Evolutionary conservation across 1,284 basidiomycete species (phyloP), one percentile per base, ranked within the genome.

Genomic region (Cutaneotrichosporon cyanovorans): DNA sequence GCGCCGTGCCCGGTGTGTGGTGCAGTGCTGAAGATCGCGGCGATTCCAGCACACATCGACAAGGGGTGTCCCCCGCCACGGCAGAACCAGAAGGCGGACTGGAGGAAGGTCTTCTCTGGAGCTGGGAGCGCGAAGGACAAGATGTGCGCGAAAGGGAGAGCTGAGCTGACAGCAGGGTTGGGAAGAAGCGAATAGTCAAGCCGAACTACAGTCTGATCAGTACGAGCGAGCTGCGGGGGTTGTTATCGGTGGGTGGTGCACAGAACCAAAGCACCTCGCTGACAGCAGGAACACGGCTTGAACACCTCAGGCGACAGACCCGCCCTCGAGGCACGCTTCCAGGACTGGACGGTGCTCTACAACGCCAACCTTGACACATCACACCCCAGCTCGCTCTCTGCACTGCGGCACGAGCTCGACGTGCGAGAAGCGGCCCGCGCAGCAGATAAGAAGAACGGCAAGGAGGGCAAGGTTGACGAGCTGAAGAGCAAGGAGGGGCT

Each of bases 361-460:
- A 72, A 72, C 46, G 56, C 70, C 5, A 72, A 71, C 53, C 61
- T 71, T 39, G 69, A 71, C 48, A 64, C 63, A 2, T 63, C 62
- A 1, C 63, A 66, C 45, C 67, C 68, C 5, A 58, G 59, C 28
- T 65, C 68, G 0, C 39, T 70, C 4, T 50, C 57, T 7, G 58
- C 63, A 1, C 54, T 72, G 5, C 58, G 68, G 5, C 62, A 65
- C 1, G 57, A 61, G 45, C 51, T 72, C 3, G 55, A 55, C 12
- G 51, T 54, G 12, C 38, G 53, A 8, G 70, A 72, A 53, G 37
- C 50, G 7, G 51, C 58, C 4, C 53, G 59, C 22, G 55, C 54
- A 38, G 50, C 59, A 11, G 69, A 70, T 48, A 59, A 59, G 44
- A 66, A 68, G n/a, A 57, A 50, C 39, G 69, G 66, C 2, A 62